Evolutionary conservation across 345 rosid species (phyloP).

Genomic region (Syzygium jambos): DNA sequence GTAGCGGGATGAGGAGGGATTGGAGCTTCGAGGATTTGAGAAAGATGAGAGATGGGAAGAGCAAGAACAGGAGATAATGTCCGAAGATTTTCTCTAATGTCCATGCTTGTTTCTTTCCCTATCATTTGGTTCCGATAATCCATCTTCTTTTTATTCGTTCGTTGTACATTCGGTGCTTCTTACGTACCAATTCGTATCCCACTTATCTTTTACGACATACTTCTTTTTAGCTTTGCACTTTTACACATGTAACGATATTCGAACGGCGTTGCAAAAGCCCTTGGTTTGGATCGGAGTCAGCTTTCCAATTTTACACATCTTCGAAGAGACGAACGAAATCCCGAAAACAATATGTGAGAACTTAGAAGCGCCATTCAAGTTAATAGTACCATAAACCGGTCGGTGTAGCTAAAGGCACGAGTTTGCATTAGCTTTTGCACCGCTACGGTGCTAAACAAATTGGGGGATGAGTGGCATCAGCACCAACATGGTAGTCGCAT

Average conservation of each 20-base stretch:
- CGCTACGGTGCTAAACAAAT: background rate
- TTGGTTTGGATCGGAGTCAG: background rate
- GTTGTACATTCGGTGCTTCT: background rate
- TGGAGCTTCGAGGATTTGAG: conserved; percentile 91
- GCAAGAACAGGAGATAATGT: background rate
- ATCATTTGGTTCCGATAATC: background rate
- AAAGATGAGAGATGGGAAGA: background rate
- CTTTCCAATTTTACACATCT: background rate
- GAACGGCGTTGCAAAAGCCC: background rate
- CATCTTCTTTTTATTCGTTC: background rate
- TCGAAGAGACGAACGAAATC: background rate
- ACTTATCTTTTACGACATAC: background rate
- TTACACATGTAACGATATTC: background rate
- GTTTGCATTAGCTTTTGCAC: background rate
- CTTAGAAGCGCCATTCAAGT: background rate
- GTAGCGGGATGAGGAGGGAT: conserved; percentile 84
- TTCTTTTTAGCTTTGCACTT: background rate
- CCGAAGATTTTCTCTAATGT: background rate
- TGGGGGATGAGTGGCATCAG: background rate
- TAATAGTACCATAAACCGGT: background rate
- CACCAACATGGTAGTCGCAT: background rate
- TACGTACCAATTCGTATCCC: background rate
- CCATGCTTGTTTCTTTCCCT: background rate
- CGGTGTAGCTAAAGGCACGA: background rate
- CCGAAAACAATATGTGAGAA: background rate